A percentile compares a stretch with the other conserved stretches of the same genome.
phyloP scores from a whole-genome alignment of 306 rosid genomes.

The Fragaria ananassa region DNA sequence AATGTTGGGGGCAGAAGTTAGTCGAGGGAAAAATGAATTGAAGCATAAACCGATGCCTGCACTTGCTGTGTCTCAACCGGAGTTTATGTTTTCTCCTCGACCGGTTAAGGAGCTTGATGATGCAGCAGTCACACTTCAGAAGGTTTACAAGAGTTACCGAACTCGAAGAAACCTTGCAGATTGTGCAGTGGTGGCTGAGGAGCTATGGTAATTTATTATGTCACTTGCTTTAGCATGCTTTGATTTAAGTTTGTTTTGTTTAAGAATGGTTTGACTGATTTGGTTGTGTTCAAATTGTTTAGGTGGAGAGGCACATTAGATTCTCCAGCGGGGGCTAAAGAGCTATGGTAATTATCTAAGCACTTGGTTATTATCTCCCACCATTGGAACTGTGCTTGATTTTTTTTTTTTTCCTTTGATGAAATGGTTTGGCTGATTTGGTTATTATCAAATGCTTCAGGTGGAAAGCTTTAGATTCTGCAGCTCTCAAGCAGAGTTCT shows the following conservation, averaged over 20 bases:
- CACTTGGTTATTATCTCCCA: neutral
- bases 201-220: conserved; percentile 58
- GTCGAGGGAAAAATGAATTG: conserved; percentile 20
- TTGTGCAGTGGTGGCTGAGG: conserved; percentile 88
- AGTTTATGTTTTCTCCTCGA: conserved; percentile 48
- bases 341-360: neutral
- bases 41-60: conserved; percentile 43
- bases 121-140: conserved; percentile 79
- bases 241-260: neutral
- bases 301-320: neutral
- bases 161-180: conserved; percentile 92
- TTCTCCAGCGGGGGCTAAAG: neutral
- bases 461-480: conserved; percentile 90
- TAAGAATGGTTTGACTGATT: neutral
- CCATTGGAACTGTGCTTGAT: neutral
- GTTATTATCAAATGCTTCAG: conserved; percentile 35
- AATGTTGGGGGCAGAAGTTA: conserved; percentile 21
- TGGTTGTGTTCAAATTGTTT: neutral
- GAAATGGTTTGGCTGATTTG: conserved; percentile 11
- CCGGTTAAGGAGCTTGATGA: conserved; percentile 70
- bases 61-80: conserved; percentile 56
- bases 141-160: conserved; percentile 82
- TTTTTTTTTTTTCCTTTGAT: neutral
- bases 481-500: conserved; percentile 67
- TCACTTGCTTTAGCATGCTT: neutral